Base-by-base conservation (phyloP, 371 early-diverging fungal genomes). In the Coemansia sp. region DNA sequence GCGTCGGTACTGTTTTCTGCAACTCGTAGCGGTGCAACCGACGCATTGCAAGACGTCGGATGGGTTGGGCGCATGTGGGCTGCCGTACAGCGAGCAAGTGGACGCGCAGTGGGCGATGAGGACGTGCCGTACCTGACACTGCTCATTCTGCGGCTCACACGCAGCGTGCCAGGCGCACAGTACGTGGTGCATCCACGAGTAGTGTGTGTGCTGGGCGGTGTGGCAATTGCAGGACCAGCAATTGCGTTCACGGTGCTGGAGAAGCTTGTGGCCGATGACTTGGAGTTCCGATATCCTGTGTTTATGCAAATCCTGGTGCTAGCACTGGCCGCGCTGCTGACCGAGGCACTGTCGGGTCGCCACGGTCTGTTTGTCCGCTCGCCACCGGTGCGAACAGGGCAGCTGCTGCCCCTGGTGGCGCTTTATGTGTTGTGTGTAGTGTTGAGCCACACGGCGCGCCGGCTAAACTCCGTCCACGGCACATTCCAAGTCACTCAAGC, bases 371-470 rank as follows among this genome's bases (percentile, higher is more conserved):
- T 71, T 63, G 58, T 24, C 40, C 67, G 72, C 24, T 21, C 55
- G 32, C 51, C 41, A 32, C 24, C 63, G 1, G 46, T 69, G 58
- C 71, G 64, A 8, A 67, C 56, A 13, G 61, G 40, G 9, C 51
- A 51, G n/a, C 8, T 71, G 36, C 56, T 67, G 28, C 71, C 71
- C n/a, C 56, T 70, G 32, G 67, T 51, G 0, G 71, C 67, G 17
- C 41, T 70, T 12, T 58, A 66, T 32, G 52, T 32, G 28, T 21
- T 48, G 8, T 21, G 36, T 11, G 29, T 67, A 24, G n/a, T 57
- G 11, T 21, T 71, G 55, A 57, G 70, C 28, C 63, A 67, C 39
- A 51, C 51, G 7, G 67, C 71, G 2, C 48, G 62, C 21, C 29
- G 44, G 40, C 2, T 55, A 1, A 58, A 61, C 36, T 63, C 71